phyloP scores from a whole-genome alignment of 345 rosid species.

The Adansonia digitata region DNA sequence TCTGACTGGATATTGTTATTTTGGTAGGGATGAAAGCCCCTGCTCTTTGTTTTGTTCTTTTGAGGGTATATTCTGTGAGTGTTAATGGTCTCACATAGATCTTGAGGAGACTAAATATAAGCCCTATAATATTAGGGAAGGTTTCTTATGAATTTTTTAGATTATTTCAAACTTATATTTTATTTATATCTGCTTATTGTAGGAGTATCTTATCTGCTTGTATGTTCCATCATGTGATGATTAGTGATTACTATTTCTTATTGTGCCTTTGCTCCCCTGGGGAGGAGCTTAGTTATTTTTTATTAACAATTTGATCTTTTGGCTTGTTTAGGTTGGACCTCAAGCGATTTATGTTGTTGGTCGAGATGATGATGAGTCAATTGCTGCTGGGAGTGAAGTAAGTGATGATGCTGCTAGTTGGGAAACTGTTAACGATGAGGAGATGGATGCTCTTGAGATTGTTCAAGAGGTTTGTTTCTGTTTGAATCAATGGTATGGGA shows the following conservation, averaged over 20 bases:
- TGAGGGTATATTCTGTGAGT: not conserved
- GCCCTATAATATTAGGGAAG: not conserved
- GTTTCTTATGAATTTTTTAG: not conserved
- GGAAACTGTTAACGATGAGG: slow-evolving; percentile 88
- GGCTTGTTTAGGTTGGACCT: slow-evolving; percentile 63
- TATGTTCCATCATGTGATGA: slow-evolving; percentile 4
- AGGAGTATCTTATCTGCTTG: not conserved
- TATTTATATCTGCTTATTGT: not conserved
- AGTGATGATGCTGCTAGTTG: slow-evolving; percentile 94
- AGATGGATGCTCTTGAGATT: slow-evolving; percentile 50
- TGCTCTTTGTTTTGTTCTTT: not conserved
- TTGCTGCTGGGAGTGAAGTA: slow-evolving; percentile 76
- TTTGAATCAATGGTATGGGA: not conserved
- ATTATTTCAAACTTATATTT: not conserved
- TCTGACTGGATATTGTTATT: not conserved
- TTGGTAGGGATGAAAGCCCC: not conserved
- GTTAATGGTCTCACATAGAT: not conserved
- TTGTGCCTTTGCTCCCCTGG: slow-evolving; percentile 2
- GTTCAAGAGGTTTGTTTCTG: slow-evolving; percentile 52
- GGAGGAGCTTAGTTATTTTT: slow-evolving; percentile 17
- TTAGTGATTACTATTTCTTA: not conserved
- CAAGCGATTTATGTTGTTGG: slow-evolving; percentile 94
- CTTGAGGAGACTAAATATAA: not conserved
- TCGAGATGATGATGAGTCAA: slow-evolving; percentile 85
- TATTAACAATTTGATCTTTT: slow-evolving; percentile 11